Conservation (phyloP, 2,329 filamentous ascomycete genomes). For the Botryotinia convoluta region DNA sequence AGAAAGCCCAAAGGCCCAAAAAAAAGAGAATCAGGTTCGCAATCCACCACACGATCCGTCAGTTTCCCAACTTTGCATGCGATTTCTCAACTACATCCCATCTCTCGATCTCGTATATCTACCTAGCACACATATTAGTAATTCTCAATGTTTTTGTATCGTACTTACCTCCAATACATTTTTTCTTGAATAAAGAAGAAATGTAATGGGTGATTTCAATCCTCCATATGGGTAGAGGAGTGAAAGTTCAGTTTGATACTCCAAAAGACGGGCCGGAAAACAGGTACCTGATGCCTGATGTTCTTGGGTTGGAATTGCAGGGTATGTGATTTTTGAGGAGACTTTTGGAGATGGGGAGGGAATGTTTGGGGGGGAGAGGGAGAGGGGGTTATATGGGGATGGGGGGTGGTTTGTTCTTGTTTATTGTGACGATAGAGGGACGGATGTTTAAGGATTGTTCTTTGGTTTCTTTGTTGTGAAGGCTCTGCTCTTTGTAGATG, state of each 20-base stretch:
- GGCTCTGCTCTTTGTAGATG: too few relatives aligned
- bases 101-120: not conserved
- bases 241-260: not conserved
- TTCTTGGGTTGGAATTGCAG: not conserved
- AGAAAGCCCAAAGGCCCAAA: not conserved
- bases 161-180: not conserved
- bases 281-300: not conserved
- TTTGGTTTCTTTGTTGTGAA: not conserved
- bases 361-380: not conserved
- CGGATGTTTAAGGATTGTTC: not conserved
- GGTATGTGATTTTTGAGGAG: not conserved
- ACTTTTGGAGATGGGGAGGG: not conserved
- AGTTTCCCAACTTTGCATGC: not conserved
- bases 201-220: not conserved
- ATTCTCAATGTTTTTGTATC: not conserved
- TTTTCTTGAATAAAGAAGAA: too few relatives aligned
- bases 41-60: not conserved
- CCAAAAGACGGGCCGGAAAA: not conserved
- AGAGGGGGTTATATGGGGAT: not conserved
- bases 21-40: slow-evolving; percentile 10
- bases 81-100: not conserved
- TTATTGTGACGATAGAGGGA: too few relatives aligned
- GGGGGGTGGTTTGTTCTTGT: not conserved
- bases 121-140: not conserved
- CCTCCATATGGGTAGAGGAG: not conserved